Base-by-base conservation (phyloP, 2,329 filamentous ascomycete genomes). In the Nothophoma quercina region DNA sequence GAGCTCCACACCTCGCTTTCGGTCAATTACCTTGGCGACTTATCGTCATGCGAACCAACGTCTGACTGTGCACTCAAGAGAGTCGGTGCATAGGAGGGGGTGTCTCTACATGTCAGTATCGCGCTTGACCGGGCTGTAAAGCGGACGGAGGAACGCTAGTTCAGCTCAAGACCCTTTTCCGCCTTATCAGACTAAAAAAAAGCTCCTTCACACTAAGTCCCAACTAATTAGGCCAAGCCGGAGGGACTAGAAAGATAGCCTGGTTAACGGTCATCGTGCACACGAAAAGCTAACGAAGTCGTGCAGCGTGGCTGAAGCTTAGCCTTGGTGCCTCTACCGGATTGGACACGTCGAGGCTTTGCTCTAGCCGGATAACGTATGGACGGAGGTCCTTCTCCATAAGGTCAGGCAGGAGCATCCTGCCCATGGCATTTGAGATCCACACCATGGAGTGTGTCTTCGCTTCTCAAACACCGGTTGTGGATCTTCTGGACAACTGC, bases 161-260 rank as follows among this genome's bases (percentile, higher is more conserved):
- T 13, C 12, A 43, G 32, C 38, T 16, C 13, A 10, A 43, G 36
- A 36, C 39, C 43, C 32, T 29, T 36, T 39, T 53, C 22, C 33
- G 3, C n/a, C 13, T n/a, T 30, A 10, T 21, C 3, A 29, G 34
- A 25, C 38, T 34, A 43, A 33, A 53, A 16, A n/a, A 39, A 32
- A 34, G 13, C 33, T 38, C 38, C 32, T 16, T 21, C n/a, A 38
- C 5, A 15, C 33, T 32, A 39, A 42, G 16, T 26, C 38, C 13
- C 22, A 22, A 34, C 38, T 28, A 33, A 39, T 34, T 19, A 45
- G 13, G 43, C 38, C 43, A 47, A 53, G 38, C 32, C 33, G 43
- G 50, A 34, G 26, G 34, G 26, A 39, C 38, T 39, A 42, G 38
- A 45, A 51, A 29, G 36, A 36, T 36, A 52, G 35, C 30, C 30